Evolutionary conservation across 2,329 filamentous ascomycete species (phyloP).

Genomic region (Blumeria hordei): DNA sequence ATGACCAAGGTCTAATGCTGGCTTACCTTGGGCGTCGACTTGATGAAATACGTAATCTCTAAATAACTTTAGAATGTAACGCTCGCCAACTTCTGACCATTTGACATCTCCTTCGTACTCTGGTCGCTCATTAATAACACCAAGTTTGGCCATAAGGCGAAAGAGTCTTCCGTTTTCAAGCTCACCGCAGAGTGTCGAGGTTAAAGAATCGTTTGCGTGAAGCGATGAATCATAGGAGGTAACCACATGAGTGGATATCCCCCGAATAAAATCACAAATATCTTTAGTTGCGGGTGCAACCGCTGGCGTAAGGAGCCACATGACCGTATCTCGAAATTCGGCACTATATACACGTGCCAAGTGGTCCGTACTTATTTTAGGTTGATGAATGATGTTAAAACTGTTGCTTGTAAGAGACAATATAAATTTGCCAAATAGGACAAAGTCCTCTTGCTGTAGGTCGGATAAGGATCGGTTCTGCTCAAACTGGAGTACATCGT

Average conservation of each 20-base stretch:
- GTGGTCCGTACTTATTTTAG: slow-evolving; percentile 52
- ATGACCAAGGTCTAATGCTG: slow-evolving; percentile 69
- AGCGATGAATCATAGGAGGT: slow-evolving; percentile 53
- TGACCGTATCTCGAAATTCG: slow-evolving; percentile 54
- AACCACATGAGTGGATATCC: slow-evolving; percentile 56
- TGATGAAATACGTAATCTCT: slow-evolving; percentile 95
- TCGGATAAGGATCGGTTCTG: slow-evolving; percentile 42
- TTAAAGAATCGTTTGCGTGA: slow-evolving; percentile 56
- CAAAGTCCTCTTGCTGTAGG: slow-evolving; percentile 68
- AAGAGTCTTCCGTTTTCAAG: slow-evolving; percentile 75
- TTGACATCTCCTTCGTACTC: slow-evolving; percentile 54
- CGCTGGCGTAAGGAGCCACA: slow-evolving; percentile 54
- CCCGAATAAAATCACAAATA: slow-evolving; percentile 55
- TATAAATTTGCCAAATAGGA: slow-evolving; percentile 63
- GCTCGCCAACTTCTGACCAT: slow-evolving; percentile 84
- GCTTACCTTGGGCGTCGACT: slow-evolving; percentile 62
- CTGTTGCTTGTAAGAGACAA: slow-evolving; percentile 57
- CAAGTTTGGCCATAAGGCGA: slow-evolving; percentile 60
- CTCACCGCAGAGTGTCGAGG: slow-evolving; percentile 48
- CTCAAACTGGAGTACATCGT: slow-evolving; percentile 76
- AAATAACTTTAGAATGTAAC: slow-evolving; percentile 85
- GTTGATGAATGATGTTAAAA: slow-evolving; percentile 22
- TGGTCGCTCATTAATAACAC: slow-evolving; percentile 68
- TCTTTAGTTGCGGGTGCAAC: slow-evolving; percentile 35
- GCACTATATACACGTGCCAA: slow-evolving; percentile 53